Conservation (phyloP, 352 stramenopile species). For the Pythium inflatum region DNA sequence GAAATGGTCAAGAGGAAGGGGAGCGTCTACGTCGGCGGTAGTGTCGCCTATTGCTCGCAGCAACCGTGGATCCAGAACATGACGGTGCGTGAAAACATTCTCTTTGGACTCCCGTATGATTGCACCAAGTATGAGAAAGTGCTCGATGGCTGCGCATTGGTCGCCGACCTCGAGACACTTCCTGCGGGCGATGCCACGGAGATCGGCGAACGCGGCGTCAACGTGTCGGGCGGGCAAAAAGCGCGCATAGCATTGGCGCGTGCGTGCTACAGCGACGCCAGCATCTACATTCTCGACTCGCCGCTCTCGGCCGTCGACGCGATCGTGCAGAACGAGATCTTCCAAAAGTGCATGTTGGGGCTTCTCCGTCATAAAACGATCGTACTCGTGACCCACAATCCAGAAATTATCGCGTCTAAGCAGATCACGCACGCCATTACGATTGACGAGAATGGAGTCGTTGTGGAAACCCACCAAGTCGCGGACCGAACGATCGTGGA, state of each 20-base stretch:
- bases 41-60: slow-evolving; percentile 75
- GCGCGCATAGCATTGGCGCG: slow-evolving; percentile 56
- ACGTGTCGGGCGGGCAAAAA: slow-evolving; percentile 60
- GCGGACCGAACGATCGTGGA: slow-evolving; percentile 47
- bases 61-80: slow-evolving; percentile 86
- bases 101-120: slow-evolving; percentile 80
- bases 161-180: slow-evolving; percentile 53
- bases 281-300: slow-evolving; percentile 89
- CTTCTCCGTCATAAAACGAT: slow-evolving; percentile 29
- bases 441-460: slow-evolving; percentile 3
- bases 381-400: slow-evolving; percentile 30
- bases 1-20: slow-evolving; percentile 59
- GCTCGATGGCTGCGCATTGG: slow-evolving; percentile 52
- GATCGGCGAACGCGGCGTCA: slow-evolving; percentile 61
- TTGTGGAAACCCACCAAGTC: slow-evolving; percentile 49
- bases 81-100: slow-evolving; percentile 76
- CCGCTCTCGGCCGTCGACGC: slow-evolving; percentile 89
- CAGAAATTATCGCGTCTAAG: slow-evolving; percentile 28
- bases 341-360: slow-evolving; percentile 39
- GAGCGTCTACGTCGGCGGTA: slow-evolving; percentile 34
- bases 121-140: slow-evolving; percentile 46
- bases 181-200: slow-evolving; percentile 71
- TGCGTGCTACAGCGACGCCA: slow-evolving; percentile 56
- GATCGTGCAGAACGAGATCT: slow-evolving; percentile 90
- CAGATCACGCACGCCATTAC: slow-evolving; percentile 19